Conservation (phyloP, 768 basidiomycete species). For the Phallus indusiatus region DNA sequence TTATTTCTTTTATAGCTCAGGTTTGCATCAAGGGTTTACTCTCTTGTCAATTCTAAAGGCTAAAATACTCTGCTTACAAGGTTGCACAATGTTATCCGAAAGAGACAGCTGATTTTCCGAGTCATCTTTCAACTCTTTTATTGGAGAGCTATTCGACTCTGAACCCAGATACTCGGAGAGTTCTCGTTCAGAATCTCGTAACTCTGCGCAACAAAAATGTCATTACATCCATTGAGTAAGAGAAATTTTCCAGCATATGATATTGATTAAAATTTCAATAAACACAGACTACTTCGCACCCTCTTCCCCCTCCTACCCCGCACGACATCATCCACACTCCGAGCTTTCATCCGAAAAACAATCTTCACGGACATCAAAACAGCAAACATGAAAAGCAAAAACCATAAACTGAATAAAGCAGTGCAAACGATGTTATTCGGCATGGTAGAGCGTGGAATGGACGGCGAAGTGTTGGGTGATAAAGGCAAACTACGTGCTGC, state of each 20-base stretch:
- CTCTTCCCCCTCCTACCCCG: constrained; percentile 96
- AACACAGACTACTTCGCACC: constrained; percentile 66
- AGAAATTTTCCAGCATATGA: constrained; percentile 10
- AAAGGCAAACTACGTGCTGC: constrained; percentile 56
- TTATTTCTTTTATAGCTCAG: constrained; percentile 88
- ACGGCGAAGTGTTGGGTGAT: constrained; percentile 69
- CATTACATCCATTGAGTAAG: constrained; percentile 86
- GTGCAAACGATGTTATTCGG: constrained; percentile 93
- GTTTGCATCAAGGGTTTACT: constrained; percentile 25
- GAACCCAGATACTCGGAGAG: constrained; percentile 73
- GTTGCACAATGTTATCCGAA: constrained; percentile 91
- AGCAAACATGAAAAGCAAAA: constrained; percentile 80
- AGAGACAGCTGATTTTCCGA: constrained; percentile 80
- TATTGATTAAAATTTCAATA: constrained; percentile 1
- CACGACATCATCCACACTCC: constrained; percentile 76
- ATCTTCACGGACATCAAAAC: constrained; percentile 90
- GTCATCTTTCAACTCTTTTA: constrained; percentile 68
- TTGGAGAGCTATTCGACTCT: constrained; percentile 69
- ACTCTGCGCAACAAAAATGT: constrained; percentile 90
- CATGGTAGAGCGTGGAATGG: constrained; percentile 93
- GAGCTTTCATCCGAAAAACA: constrained; percentile 82
- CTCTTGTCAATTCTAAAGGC: not conserved
- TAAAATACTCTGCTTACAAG: constrained; percentile 26
- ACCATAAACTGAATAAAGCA: constrained; percentile 92
- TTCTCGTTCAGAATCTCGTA: constrained; percentile 83